Evolutionary conservation across 1,284 basidiomycete species (phyloP).

Genomic region (Ceratobasidium sp.): DNA sequence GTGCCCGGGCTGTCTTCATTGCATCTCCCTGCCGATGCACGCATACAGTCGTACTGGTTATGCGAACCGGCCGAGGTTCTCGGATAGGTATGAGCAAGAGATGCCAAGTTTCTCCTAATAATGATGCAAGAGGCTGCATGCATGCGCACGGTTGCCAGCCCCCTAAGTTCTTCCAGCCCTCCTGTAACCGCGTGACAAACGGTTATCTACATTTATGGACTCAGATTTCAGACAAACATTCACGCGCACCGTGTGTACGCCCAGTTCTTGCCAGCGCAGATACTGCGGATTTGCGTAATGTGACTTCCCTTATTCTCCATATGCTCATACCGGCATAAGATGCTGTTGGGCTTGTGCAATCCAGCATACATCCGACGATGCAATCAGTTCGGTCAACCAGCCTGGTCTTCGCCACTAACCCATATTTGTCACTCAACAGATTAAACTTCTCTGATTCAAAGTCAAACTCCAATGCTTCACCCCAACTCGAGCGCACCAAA

Average conservation of each 20-base stretch:
- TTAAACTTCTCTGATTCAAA: conserved; percentile 18
- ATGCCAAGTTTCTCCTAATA: background rate
- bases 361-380: background rate
- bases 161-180: conserved; percentile 3
- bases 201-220: background rate
- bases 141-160: background rate
- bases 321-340: background rate
- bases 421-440: conserved; percentile 5
- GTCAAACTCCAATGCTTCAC: conserved; percentile 7
- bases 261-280: background rate
- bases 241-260: conserved; percentile 10
- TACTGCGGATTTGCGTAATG: background rate
- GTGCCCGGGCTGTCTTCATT: background rate
- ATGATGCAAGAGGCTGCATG: conserved; percentile 3
- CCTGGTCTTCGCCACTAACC: background rate
- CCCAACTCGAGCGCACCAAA: background rate
- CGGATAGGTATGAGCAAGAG: background rate
- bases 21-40: background rate
- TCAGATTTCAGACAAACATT: background rate
- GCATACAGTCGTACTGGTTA: background rate
- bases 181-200: background rate
- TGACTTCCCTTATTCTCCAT: background rate
- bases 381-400: background rate
- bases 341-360: background rate
- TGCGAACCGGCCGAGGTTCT: background rate